phyloP scores from a whole-genome alignment of 306 rosid genomes.

The Sphenostylis stenocarpa region DNA sequence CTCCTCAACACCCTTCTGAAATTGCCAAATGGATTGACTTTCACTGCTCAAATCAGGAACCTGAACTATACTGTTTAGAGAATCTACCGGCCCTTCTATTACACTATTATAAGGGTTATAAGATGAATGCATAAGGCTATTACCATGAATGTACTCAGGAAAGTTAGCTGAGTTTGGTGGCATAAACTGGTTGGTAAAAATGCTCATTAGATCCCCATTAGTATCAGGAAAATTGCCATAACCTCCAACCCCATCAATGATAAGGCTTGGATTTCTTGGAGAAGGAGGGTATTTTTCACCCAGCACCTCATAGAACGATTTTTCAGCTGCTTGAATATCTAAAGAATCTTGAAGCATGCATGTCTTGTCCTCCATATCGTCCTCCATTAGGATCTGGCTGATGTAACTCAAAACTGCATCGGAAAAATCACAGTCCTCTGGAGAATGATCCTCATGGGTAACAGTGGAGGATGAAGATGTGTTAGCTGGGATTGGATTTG shows the following conservation, averaged over 20 bases:
- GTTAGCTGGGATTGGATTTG: not conserved
- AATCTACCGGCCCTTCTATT: not conserved
- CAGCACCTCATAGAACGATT: not conserved
- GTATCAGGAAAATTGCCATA: not conserved
- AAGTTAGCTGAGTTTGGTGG: not conserved
- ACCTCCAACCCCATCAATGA: not conserved
- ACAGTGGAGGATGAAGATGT: not conserved
- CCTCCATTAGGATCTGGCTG: not conserved
- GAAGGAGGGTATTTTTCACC: not conserved
- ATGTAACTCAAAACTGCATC: conserved; percentile 2
- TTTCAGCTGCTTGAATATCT: not conserved
- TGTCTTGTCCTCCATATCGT: not conserved
- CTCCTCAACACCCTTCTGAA: not conserved
- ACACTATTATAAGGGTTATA: not conserved
- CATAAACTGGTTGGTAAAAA: not conserved
- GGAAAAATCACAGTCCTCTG: conserved; percentile 2
- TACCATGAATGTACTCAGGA: not conserved
- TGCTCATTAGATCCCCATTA: not conserved
- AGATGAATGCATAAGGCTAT: not conserved
- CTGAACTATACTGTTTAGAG: not conserved
- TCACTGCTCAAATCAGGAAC: not conserved
- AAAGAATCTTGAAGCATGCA: conserved; percentile 1
- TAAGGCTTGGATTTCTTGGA: not conserved
- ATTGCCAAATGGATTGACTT: not conserved
- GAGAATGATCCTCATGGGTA: not conserved